Conservation (phyloP, 495 filamentous ascomycete species). For the Lineolata rhizophorae region DNA sequence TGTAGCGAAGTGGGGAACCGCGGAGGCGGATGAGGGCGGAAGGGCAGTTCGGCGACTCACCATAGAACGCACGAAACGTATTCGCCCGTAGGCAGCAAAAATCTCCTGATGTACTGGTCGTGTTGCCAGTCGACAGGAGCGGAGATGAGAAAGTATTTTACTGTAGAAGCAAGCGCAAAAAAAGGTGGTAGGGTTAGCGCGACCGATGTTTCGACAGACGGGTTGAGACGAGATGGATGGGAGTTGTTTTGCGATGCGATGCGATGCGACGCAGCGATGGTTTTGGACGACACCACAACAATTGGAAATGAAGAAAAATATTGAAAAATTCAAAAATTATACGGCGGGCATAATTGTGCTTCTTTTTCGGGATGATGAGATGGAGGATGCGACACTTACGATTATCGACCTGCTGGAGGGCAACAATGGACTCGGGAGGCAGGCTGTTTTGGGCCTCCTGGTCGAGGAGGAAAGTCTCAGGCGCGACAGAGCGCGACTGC, state of each 20-base stretch:
- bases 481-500: slow-evolving; percentile 35
- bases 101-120: slow-evolving; percentile 90
- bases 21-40: too few species aligned
- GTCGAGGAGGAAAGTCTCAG: slow-evolving; percentile 96
- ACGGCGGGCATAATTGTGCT: not conserved
- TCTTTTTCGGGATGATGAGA: not conserved
- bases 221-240: too few species aligned
- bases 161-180: slow-evolving; percentile 25
- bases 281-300: too few species aligned
- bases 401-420: slow-evolving; percentile 95
- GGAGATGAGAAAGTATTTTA: slow-evolving; percentile 99
- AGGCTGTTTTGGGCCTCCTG: slow-evolving; percentile 89
- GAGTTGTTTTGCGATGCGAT: not conserved
- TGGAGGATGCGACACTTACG: slow-evolving; percentile 37
- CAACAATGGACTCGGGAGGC: slow-evolving; percentile 90
- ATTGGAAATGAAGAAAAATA: too few species aligned
- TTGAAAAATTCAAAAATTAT: too few species aligned
- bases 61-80: slow-evolving; percentile 97
- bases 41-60: slow-evolving; percentile 29
- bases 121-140: slow-evolving; percentile 94
- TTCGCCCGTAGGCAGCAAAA: slow-evolving; percentile 88
- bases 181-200: slow-evolving; percentile 1
- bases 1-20: too few species aligned
- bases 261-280: too few species aligned
- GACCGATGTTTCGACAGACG: not conserved